Base-by-base conservation (phyloP, 306 rosid genomes). In the Acmispon strigosus region DNA sequence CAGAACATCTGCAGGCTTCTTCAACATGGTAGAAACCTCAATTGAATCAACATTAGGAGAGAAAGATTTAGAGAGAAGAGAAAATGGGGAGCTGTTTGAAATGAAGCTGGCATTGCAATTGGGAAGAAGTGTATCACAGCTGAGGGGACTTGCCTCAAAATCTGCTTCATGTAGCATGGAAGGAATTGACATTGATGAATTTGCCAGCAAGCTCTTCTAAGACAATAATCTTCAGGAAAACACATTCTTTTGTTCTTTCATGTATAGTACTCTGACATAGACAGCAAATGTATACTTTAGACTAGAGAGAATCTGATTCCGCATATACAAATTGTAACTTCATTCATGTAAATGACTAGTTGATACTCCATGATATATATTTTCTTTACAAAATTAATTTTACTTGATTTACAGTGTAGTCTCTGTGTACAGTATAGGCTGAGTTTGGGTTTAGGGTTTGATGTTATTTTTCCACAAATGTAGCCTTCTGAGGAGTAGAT, bases 41-140 rank as follows among this genome's bases (percentile, higher is more conserved):
- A 12, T 69, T 53, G 63, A 69, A 45, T 7, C 42, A 1, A 54
- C 63, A 1, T 47, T 69, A 0, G 75, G 29, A 9, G 94, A 90
- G 55, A 53, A 22, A 3, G 84, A 90, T 47, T 53, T 76, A 52
- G 90, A 86, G 72, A 86, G 32, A 42, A 84, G 94, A 74, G 94
- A 90, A 74, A 86, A 88, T 19, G 94, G 96, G 0, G 60, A 77
- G 15, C 2, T 86, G 0, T 79, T 86, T 45, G 86, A 88, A 59
- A 77, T 81, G 53, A 54, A 19, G 44, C 54, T 6, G 8, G 37
- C 37, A 4, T 32, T 32, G 75, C 18, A 76, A 34, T 65, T 90
- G 69, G 96, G 96, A 27, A 88, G 96, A 78, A 88, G 86, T 76
- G 69, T 86, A 5, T 78, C 90, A 0, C 76, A 88, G 34, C 43